These are phyloP conservation scores for Pseudocercospora eumusae DNA, from an alignment of 2,329 filamentous ascomycete species.

Conservation along the genomic window DNA sequence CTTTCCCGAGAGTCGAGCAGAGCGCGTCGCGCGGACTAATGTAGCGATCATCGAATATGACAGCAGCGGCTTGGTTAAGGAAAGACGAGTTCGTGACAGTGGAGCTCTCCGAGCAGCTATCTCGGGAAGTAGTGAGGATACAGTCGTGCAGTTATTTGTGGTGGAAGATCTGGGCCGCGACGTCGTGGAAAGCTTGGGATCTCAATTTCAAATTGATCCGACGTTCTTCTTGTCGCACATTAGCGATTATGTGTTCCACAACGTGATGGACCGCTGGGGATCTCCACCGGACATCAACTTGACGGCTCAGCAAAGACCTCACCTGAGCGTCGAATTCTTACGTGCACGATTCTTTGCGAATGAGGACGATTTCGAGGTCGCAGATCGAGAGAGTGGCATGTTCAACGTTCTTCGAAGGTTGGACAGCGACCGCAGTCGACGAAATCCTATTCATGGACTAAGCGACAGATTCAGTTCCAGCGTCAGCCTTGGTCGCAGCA, in stretches of 20 bases:
- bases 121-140: background rate
- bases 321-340: slow-evolving; percentile 39
- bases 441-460: slow-evolving; percentile 32
- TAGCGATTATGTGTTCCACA: slow-evolving; percentile 51
- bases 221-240: slow-evolving; percentile 53
- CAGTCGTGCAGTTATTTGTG: slow-evolving; percentile 45
- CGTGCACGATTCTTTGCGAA: slow-evolving; percentile 47
- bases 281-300: slow-evolving; percentile 46
- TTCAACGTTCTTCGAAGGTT: slow-evolving; percentile 50
- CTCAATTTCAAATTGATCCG: slow-evolving; percentile 50
- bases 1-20: slow-evolving; percentile 3
- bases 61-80: background rate
- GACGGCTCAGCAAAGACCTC: slow-evolving; percentile 32
- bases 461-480: slow-evolving; percentile 39
- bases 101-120: background rate
- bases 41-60: slow-evolving; percentile 29
- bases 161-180: slow-evolving; percentile 52
- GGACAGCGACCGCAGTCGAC: slow-evolving; percentile 46
- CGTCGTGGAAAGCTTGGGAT: slow-evolving; percentile 46
- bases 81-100: background rate
- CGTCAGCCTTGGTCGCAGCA: slow-evolving; percentile 46
- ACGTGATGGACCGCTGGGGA: slow-evolving; percentile 49
- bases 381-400: slow-evolving; percentile 40
- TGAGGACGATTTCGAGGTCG: slow-evolving; percentile 35
- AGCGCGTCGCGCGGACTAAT: slow-evolving; percentile 25